Base-by-base conservation (phyloP, 1,139 yeast species). In the Kodamaea plutei region DNA sequence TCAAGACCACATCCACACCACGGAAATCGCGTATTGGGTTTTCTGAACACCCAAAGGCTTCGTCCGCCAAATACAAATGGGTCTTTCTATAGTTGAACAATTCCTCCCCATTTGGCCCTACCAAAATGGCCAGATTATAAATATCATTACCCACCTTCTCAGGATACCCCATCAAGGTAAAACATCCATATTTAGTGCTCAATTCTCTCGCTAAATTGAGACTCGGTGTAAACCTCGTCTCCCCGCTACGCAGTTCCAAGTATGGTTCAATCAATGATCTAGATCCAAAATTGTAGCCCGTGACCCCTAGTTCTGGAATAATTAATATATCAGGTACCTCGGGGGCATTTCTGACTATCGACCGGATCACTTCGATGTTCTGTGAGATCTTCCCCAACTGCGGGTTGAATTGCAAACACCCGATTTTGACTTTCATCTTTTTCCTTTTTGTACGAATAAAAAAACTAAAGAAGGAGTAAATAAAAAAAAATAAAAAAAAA, bases 111-210 rank as follows among this genome's bases (percentile, higher is more conserved):
- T 49, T 35, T 0, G 81, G 79, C 20, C 71, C 61, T 2, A 81
- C 69, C 32, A 88, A 67, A 23, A 78, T 63, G 2, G 93, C 91
- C 6, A 94, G 73, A 55, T 89, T 89, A 57, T 76, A 85, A 10
- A 77, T 70, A 22, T 45, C 60, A 14, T 33, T 21, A 6, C 51
- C 40, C 4, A 43, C 34, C 2, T 41, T 48, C 50, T 88, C 95
- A 0, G 96, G 96, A 50, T 84, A 85, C 13, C 96, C 96, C 6
- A 85, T 64, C 7, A 88, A 64, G 0, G 94, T 83, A 48, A 78
- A 78, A 50, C 95, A 84, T 1, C 64, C 50, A 39, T 68, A 69
- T 31, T 53, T 55, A 20, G 47, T 40, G 8, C 91, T 76, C 2
- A 79, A 61, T 15, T 63, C 61, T 23, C 56, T 54, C 0, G 88